phyloP scores from a whole-genome alignment of 2,329 filamentous ascomycete genomes.

The Penicillium capsulatum region DNA sequence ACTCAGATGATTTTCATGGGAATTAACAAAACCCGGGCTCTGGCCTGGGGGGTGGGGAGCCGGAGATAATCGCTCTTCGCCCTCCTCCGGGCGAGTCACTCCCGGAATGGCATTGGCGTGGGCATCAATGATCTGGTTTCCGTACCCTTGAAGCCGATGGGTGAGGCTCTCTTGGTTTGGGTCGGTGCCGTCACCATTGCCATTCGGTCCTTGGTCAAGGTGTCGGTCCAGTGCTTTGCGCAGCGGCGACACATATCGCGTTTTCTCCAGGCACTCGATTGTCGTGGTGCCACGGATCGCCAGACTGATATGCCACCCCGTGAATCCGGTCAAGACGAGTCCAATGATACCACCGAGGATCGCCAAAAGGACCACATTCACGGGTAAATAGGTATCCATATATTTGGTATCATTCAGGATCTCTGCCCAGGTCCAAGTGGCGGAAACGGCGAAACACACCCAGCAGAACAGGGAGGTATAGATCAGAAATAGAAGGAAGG shows the following conservation, averaged over 20 bases:
- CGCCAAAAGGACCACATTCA: constrained; percentile 85
- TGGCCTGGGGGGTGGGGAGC: constrained; percentile 21
- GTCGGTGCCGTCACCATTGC: constrained; percentile 11
- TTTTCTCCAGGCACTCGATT: constrained; percentile 94
- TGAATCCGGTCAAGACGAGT: constrained; percentile 83
- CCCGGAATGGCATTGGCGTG: constrained; percentile 78
- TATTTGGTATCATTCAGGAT: constrained; percentile 67
- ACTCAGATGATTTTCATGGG: constrained; percentile 27
- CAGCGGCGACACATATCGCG: constrained; percentile 80
- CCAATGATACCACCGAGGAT: constrained; percentile 89
- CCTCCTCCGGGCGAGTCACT: constrained; percentile 75
- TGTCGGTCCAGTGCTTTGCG: constrained; percentile 65
- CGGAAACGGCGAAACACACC: constrained; percentile 71
- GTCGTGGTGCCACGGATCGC: constrained; percentile 79
- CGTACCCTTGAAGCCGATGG: constrained; percentile 54
- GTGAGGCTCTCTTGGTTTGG: constrained; percentile 35
- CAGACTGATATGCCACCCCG: constrained; percentile 83
- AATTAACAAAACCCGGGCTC: constrained; percentile 3
- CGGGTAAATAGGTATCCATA: constrained; percentile 71
- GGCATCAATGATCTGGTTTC: constrained; percentile 73
- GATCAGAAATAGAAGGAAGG: constrained; percentile 85
- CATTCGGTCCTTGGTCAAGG: constrained; percentile 47
- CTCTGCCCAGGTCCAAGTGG: constrained; percentile 79
- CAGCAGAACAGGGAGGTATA: constrained; percentile 86
- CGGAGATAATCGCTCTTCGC: constrained; percentile 56